Evolutionary conservation across 768 basidiomycete species (phyloP), one percentile per base, ranked within the genome.

Genomic region (Boletus rex-veris): DNA sequence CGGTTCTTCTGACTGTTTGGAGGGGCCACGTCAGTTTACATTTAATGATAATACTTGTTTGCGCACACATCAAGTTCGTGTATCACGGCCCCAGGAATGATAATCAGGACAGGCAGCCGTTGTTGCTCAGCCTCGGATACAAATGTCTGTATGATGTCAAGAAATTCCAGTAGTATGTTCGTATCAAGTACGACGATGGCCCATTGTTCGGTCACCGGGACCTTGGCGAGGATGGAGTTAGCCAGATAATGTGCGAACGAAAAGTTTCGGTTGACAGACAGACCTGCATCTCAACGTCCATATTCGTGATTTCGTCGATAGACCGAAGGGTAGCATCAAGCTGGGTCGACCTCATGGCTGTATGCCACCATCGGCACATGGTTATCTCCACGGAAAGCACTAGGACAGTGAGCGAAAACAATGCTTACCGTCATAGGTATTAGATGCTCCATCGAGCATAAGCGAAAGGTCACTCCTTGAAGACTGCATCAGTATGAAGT

Each of bases 201-300:
- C 35, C 72, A 64, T 53, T 60, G 70, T 58, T 78, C 78, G 7
- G 72, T 70, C 36, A 74, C 56, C 35, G 79, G 74, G 11, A 72
- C 73, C 79, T 83, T 57, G 35, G 46, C 30, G 7, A 15, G 19
- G 37, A 31, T 10, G 15, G 21, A 3, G 30, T 37, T 26, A 52
- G 18, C 45, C 33, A 33, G 15, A 33, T 46, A 26, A 18, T 6
- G 7, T 3, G 8, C 7, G 11, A 4, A 50, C 24, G 10, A 16
- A 18, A 14, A 33, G 21, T 24, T 35, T 26, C 14, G 16, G 39
- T 28, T 35, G 33, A n/a, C 42, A 26, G 19, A 59, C 78, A 61
- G 61, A 85, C 88, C 75, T 79, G 79, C 86, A 88, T 88, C 60
- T 88, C 86, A 14, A 89, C 79, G 75, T 89, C 87, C 62, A 77